phyloP scores from a whole-genome alignment of 352 stramenopile genomes.

The Phytopythium oedochilum region DNA sequence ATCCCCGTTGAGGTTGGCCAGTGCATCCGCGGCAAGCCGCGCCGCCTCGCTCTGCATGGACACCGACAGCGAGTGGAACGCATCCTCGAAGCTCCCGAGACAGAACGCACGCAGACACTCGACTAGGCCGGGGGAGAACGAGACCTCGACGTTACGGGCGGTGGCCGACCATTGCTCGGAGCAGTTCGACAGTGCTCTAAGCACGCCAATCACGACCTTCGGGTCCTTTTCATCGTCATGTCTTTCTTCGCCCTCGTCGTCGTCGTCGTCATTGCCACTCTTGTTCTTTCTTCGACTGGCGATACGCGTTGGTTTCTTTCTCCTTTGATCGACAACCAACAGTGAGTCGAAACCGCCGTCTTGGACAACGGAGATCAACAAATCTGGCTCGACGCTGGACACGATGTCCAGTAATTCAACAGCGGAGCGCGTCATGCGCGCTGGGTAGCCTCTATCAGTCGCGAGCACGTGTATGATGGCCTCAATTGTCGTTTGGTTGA shows the following conservation, averaged over 20 bases:
- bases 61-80: slow-evolving; percentile 18
- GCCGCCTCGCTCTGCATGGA: slow-evolving; percentile 33
- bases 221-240: slow-evolving; percentile 23
- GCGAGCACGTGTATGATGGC: slow-evolving; percentile 40
- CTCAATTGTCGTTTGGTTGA: slow-evolving; percentile 40
- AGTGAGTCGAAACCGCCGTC: slow-evolving; percentile 39
- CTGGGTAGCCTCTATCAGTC: slow-evolving; percentile 13
- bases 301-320: background rate
- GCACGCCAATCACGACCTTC: slow-evolving; percentile 42
- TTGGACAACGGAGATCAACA: slow-evolving; percentile 50
- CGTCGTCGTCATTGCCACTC: background rate
- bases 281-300: background rate
- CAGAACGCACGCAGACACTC: slow-evolving; percentile 50
- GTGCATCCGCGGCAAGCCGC: slow-evolving; percentile 41
- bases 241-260: slow-evolving; percentile 27
- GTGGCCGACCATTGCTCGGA: slow-evolving; percentile 32
- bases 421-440: slow-evolving; percentile 46
- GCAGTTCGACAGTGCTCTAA: slow-evolving; percentile 54
- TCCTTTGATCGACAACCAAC: slow-evolving; percentile 20
- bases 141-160: background rate
- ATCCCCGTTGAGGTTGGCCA: slow-evolving; percentile 44
- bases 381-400: slow-evolving; percentile 36
- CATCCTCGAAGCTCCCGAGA: slow-evolving; percentile 22
- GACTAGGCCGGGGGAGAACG: slow-evolving; percentile 25
- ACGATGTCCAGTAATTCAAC: slow-evolving; percentile 53